phyloP scores from a whole-genome alignment of 148 eudicot genomes.

The Polygonum maritimum region DNA sequence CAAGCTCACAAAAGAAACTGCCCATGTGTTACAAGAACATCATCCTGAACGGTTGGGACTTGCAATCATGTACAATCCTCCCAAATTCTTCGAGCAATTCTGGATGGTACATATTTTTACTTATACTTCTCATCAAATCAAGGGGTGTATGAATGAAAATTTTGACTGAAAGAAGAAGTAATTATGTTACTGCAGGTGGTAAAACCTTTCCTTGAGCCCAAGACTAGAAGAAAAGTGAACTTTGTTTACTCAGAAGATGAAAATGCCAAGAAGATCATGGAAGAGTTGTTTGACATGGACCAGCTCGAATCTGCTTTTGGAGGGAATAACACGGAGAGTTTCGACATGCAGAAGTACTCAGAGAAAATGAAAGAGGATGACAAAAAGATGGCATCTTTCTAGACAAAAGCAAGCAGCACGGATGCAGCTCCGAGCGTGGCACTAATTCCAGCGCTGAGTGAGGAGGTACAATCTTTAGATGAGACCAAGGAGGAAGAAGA shows the following conservation, averaged over 20 bases:
- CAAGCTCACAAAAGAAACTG: conserved; percentile 67
- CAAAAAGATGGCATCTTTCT: conserved; percentile 29
- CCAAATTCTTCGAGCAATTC: conserved; percentile 79
- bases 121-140: too few relatives aligned
- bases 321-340: conserved; percentile 43
- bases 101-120: conserved; percentile 39
- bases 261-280: conserved; percentile 51
- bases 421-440: not conserved
- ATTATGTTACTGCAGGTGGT: conserved; percentile 33
- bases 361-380: conserved; percentile 88
- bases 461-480: not conserved
- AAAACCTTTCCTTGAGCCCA: conserved; percentile 80
- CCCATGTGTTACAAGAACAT: conserved; percentile 67
- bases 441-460: not conserved
- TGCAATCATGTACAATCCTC: conserved; percentile 75
- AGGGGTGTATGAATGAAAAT: not conserved
- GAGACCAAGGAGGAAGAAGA: not conserved
- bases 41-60: conserved; percentile 87
- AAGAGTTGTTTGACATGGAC: conserved; percentile 59
- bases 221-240: conserved; percentile 77
- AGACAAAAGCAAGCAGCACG: conserved; percentile 20
- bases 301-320: conserved; percentile 74
- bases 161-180: not conserved
- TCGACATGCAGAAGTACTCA: conserved; percentile 57
- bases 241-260: conserved; percentile 62